Evolutionary conservation across 495 filamentous ascomycete genomes (phyloP).

Genomic region (Penicillium ochrochloron): DNA sequence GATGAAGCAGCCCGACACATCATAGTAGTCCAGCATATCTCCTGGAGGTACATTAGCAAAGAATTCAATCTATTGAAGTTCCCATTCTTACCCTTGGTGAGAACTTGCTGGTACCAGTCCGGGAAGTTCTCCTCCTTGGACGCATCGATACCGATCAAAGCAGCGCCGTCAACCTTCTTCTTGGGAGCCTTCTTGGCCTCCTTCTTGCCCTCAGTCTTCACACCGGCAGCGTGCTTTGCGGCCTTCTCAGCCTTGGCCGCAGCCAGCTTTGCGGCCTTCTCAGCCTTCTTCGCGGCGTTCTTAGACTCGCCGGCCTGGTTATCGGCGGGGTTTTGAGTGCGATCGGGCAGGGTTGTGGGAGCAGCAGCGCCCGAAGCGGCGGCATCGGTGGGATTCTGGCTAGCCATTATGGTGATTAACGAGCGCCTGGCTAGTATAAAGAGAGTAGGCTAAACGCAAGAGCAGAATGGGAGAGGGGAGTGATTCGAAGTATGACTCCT

Average conservation of each 20-base stretch:
- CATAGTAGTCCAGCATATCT: conserved; percentile 44
- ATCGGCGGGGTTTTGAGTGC: conserved; percentile 49
- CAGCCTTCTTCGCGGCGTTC: conserved; percentile 74
- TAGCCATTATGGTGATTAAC: conserved; percentile 41
- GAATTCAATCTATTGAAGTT: neutral
- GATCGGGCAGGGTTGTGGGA: conserved; percentile 46
- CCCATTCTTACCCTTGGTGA: conserved; percentile 82
- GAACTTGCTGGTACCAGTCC: conserved; percentile 93
- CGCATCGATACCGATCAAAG: conserved; percentile 83
- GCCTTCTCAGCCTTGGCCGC: conserved; percentile 70
- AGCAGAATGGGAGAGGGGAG: conserved; percentile 24
- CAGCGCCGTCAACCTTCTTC: conserved; percentile 63
- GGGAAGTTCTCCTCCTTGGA: conserved; percentile 86
- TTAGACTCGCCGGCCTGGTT: conserved; percentile 61
- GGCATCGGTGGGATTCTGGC: conserved; percentile 40
- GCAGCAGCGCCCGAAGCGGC: conserved; percentile 34
- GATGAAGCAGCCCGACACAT: conserved; percentile 96
- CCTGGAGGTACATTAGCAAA: neutral
- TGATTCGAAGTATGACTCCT: conserved; percentile 33
- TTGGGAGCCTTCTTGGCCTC: conserved; percentile 46
- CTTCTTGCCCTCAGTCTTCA: conserved; percentile 34
- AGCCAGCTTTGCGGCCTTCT: conserved; percentile 67
- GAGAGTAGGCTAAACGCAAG: conserved; percentile 23
- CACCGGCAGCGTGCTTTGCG: conserved; percentile 54
- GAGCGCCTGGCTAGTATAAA: conserved; percentile 31